Base-by-base conservation (phyloP, 176 grass and related monocot species). In the Triticum timopheevii region DNA sequence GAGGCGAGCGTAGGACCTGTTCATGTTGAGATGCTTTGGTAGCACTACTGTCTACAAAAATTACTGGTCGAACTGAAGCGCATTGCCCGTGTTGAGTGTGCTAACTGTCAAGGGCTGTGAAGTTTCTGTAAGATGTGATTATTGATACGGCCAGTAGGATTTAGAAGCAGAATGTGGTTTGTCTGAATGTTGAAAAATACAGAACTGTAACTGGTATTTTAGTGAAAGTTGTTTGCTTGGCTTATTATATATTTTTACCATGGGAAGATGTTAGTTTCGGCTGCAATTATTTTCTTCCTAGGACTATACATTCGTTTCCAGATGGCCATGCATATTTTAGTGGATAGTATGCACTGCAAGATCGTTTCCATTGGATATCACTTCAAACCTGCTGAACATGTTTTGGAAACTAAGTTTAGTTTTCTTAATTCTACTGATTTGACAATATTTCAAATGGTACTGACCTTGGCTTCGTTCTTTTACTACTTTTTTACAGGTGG, bases 401-500 rank as follows among this genome's bases (percentile, higher is more conserved):
- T 5, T 36, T 36, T 44, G 40, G 40, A 44, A 10, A 44, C 40
- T 44, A 3, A 44, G 3, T 44, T 12, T 73, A 39, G 34, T 23
- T 42, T 3, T 30, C 27, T 64, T 20, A 78, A 34, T 85, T 40
- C 38, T 56, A 2, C 12, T 82, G n/a, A 71, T 78, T 13, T 56
- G 62, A 83, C 59, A 16, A 17, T 15, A 68, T 65, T 54, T 59
- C 76, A 63, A 66, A 68, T 88, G 61, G 1, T 80, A 33, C 31
- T 19, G 1, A 50, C 80, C 19, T 85, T 79, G 30, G 83, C 68
- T 76, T 59, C 1, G 9, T 27, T 66, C 12, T 11, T 88, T 33
- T 64, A 90, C 49, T 88, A 52, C 68, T 78, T 85, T 73, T 45
- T 36, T 82, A 78, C 81, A 90, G 91, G 74, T 76, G 71, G 40